phyloP scores from a whole-genome alignment of 1,139 yeast genomes.

The Yamadazyma mexicana region DNA sequence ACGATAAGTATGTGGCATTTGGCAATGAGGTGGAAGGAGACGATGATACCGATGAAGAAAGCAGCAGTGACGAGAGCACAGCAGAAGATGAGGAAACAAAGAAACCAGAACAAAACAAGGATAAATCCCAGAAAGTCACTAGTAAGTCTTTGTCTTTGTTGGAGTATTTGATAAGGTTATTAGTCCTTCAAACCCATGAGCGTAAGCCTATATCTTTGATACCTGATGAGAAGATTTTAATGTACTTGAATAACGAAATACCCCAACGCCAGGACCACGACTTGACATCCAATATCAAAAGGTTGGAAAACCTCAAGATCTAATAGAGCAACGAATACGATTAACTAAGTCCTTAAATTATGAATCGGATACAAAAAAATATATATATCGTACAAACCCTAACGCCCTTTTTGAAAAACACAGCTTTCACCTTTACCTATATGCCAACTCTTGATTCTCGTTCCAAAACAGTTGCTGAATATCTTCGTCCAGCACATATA shows the following conservation, averaged over 20 bases:
- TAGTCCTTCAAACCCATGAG: constrained; percentile 64
- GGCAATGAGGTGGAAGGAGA: constrained; percentile 40
- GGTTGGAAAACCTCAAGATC: constrained; percentile 34
- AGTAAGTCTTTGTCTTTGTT: constrained; percentile 47
- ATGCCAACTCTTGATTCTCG: constrained; percentile 9
- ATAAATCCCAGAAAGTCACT: not conserved
- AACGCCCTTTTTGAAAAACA: constrained; percentile 1
- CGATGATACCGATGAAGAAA: constrained; percentile 25
- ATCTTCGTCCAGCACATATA: constrained; percentile 16
- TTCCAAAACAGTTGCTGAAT: constrained; percentile 14
- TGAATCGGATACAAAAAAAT: not conserved
- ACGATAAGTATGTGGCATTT: constrained; percentile 49
- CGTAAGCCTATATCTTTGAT: constrained; percentile 53
- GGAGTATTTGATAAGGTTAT: constrained; percentile 64
- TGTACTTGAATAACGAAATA: constrained; percentile 62
- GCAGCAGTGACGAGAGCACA: constrained; percentile 29
- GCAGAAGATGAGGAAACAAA: constrained; percentile 17
- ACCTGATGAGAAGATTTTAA: constrained; percentile 65
- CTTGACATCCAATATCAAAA: constrained; percentile 34
- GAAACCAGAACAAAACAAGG: constrained; percentile 11
- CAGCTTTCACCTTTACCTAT: constrained; percentile 1
- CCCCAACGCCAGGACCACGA: constrained; percentile 23
- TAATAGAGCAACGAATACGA: no score
- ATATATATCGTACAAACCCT: constrained; percentile 3
- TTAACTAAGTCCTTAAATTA: no score